These are phyloP conservation scores for Apiospora pterosperma DNA, from an alignment of 2,329 filamentous ascomycete genomes.

Conservation along the genomic window DNA sequence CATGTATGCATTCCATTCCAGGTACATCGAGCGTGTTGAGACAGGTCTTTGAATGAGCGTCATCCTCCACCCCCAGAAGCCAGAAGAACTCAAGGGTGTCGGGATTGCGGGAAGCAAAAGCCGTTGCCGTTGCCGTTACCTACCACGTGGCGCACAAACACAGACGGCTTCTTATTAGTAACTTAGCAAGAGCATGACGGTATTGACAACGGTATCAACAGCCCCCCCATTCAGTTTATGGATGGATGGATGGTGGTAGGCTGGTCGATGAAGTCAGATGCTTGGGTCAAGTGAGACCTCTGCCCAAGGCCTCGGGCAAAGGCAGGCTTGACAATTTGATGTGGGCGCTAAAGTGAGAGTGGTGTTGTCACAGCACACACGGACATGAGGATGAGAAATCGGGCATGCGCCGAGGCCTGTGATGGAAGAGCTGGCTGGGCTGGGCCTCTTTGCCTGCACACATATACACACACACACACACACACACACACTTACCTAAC, in stretches of 20 bases:
- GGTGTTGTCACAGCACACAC: not conserved
- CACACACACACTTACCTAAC: conserved; percentile 3
- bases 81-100: not conserved
- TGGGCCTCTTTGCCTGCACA: not conserved
- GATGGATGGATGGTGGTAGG: not conserved
- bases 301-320: not conserved
- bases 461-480: not conserved
- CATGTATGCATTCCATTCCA: not conserved
- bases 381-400: not conserved
- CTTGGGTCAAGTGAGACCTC: not conserved
- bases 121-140: not conserved
- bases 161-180: not conserved
- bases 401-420: not conserved
- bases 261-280: not conserved
- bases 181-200: not conserved
- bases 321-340: not conserved
- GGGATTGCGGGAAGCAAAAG: not conserved
- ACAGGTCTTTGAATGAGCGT: not conserved
- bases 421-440: not conserved
- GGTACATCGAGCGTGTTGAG: not conserved
- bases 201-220: not conserved
- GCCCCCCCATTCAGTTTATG: not conserved
- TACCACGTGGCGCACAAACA: not conserved
- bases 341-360: not conserved
- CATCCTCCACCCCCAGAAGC: not conserved